These are phyloP conservation scores for Rutidosis leptorrhynchoides DNA, from an alignment of 129 eudicot genomes.

Conservation along the genomic window DNA sequence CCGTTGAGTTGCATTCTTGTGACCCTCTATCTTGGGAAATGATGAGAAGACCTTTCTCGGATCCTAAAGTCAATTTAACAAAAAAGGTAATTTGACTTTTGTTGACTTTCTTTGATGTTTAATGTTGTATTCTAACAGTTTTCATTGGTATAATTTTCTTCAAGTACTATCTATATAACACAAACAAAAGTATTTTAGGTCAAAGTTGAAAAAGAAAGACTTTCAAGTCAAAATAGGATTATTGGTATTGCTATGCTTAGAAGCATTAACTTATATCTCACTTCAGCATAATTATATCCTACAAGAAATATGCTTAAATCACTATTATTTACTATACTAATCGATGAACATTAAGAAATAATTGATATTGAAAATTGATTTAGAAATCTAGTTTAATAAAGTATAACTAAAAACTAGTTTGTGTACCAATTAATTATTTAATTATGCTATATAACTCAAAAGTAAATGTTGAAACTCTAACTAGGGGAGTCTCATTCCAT, in stretches of 20 bases:
- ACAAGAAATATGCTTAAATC: not conserved
- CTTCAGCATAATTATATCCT: not conserved
- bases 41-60: too few relatives aligned
- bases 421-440: not conserved
- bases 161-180: too few relatives aligned
- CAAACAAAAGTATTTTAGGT: too few relatives aligned
- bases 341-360: not conserved
- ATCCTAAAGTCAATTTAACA: too few relatives aligned
- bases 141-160: too few relatives aligned
- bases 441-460: constrained; percentile 3
- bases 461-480: constrained; percentile 48
- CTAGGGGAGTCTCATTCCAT: constrained; percentile 57
- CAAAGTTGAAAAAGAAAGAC: too few relatives aligned
- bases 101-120: too few relatives aligned
- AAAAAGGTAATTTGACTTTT: too few relatives aligned
- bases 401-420: not conserved
- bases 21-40: too few relatives aligned
- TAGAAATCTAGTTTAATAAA: not conserved
- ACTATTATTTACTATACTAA: not conserved
- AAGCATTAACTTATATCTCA: constrained; percentile 2
- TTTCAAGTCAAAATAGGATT: too few relatives aligned
- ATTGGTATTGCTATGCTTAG: not conserved
- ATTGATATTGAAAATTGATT: not conserved
- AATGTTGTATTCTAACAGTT: too few relatives aligned
- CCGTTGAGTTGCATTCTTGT: too few relatives aligned